Evolutionary conservation across 805 yeast species (phyloP), one percentile per base, ranked within the genome.

Genomic region (Schwanniomyces vanrijiae): DNA sequence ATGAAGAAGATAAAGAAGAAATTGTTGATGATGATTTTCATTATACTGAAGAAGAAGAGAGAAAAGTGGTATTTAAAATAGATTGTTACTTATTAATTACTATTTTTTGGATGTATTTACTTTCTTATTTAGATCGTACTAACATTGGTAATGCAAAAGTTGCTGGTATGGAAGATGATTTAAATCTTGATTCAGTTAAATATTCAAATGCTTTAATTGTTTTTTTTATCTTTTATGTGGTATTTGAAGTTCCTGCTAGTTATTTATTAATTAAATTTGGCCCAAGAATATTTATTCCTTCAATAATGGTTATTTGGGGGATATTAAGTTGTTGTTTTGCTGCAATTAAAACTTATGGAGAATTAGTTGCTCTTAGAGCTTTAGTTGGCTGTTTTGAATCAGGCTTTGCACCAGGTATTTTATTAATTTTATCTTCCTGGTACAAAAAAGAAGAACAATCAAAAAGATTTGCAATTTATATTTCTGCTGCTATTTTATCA

Each of bases 121-220:
- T 75, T 39, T 73, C 81, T 3, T 69, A 71, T 41, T 61, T 81
- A 46, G 86, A 81, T 60, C 71, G 79, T 49, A 76, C 83, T 11
- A 81, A 80, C 55, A 78, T 81, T 45, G 84, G 85, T 53, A 81
- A 81, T 55, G 85, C 85, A 8, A 71, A 71, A 37, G 69, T 77
- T 2, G 84, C 82, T 11, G 85, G 86, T 3, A 52, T 81, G 50
- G 60, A 68, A 0, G 64, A 65, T 22, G 76, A 70, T 45, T 47
- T 78, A 16, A 64, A 67, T 6, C 56, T 78, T 21, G 54, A 61
- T 0, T 68, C 67, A 0, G 61, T 57, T 19, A 73, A 78, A 51
- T 77, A 67, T 53, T 71, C 75, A 20, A 68, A 66, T 31, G 72
- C 70, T 24, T 76, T 75, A 4, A 69, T 80, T 6, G 67, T 80